These are phyloP conservation scores for Cladosporium austrohemisphaericum DNA, from an alignment of 2,329 filamentous ascomycete genomes.

Conservation along the genomic window DNA sequence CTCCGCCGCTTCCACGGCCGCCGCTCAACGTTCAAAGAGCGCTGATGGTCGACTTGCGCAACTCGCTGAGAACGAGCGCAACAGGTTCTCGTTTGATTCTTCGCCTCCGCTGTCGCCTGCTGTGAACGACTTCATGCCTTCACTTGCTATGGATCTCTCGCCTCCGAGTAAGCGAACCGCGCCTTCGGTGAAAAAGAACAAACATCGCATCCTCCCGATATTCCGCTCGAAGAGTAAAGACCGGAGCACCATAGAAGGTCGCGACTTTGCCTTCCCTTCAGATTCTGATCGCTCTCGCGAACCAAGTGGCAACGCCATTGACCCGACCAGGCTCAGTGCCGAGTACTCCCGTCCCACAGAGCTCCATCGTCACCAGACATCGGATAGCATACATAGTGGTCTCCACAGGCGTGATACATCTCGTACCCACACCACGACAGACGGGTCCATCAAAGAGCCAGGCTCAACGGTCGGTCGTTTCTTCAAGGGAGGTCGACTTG, in stretches of 20 bases:
- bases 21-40: slow-evolving; percentile 17
- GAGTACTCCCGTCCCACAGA: slow-evolving; percentile 37
- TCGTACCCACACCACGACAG: slow-evolving; percentile 3
- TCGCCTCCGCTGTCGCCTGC: slow-evolving; percentile 39
- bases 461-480: slow-evolving; percentile 64
- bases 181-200: slow-evolving; percentile 34
- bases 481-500: slow-evolving; percentile 72
- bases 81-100: slow-evolving; percentile 38
- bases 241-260: slow-evolving; percentile 26
- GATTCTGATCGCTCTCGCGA: slow-evolving; percentile 14
- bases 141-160: slow-evolving; percentile 35
- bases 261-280: slow-evolving; percentile 28
- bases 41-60: slow-evolving; percentile 18
- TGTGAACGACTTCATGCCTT: slow-evolving; percentile 30
- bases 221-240: slow-evolving; percentile 39
- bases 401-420: slow-evolving; percentile 36
- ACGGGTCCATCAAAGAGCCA: slow-evolving; percentile 33
- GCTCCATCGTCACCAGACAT: slow-evolving; percentile 33
- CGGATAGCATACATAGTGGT: slow-evolving; percentile 45
- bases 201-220: slow-evolving; percentile 38
- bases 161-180: slow-evolving; percentile 26
- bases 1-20: slow-evolving; percentile 18
- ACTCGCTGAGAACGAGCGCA: slow-evolving; percentile 24
- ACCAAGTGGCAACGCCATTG: slow-evolving; percentile 29
- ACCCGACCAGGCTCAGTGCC: slow-evolving; percentile 21